Conservation (phyloP, 2,329 filamentous ascomycete genomes). For the Ceratocystis harringtonii region DNA sequence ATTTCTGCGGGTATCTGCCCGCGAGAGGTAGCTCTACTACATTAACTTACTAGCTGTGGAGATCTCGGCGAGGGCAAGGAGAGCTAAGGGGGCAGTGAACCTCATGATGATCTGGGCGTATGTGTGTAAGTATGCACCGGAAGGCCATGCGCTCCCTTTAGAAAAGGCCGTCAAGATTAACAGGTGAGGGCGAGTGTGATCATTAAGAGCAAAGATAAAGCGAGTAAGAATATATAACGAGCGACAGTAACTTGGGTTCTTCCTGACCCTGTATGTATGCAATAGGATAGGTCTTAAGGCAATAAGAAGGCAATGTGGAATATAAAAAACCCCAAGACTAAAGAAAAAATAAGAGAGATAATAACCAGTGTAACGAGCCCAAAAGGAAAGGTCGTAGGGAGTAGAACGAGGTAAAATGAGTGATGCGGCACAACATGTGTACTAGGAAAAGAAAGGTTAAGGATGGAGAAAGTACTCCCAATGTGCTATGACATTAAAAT, state of each 20-base stretch:
- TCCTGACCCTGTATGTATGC: background rate
- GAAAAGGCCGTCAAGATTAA: background rate
- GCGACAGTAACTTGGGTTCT: background rate
- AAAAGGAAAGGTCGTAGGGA: background rate
- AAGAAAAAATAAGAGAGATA: background rate
- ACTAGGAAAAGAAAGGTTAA: background rate
- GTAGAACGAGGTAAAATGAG: background rate
- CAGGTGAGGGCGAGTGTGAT: background rate
- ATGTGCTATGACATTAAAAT: conserved; percentile 5
- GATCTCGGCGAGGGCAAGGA: background rate
- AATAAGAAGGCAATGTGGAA: background rate
- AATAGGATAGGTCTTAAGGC: background rate
- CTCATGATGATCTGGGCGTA: background rate
- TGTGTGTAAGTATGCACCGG: conserved; percentile 3
- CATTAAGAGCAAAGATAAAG: conserved; percentile 12
- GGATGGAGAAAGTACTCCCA: background rate
- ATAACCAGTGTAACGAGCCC: background rate
- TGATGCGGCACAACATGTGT: background rate
- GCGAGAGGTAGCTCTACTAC: too few species aligned
- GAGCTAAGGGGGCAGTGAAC: background rate
- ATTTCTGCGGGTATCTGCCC: too few species aligned
- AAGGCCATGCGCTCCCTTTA: conserved; percentile 4
- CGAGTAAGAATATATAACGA: background rate
- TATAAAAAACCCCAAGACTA: background rate
- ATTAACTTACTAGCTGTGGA: background rate